Conservation (phyloP, 192 early-diverging fungal species). For the Dimargaris verticillata region DNA sequence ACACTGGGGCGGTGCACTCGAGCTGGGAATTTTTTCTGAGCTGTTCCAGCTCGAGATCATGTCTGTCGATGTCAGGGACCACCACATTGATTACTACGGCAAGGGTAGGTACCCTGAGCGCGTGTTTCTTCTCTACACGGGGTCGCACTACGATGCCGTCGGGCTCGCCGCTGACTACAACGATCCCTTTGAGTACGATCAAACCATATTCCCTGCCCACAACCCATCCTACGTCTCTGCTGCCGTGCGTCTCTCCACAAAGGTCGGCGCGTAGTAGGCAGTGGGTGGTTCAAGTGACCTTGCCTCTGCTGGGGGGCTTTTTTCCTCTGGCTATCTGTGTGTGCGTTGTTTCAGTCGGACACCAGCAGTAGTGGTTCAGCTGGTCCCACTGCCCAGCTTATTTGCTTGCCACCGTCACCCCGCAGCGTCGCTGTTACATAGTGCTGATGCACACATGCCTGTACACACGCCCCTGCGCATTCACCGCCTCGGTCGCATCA, state of each 20-base stretch:
- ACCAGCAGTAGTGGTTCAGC: too few species aligned
- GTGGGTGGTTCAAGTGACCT: too few species aligned
- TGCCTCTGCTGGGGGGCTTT: too few species aligned
- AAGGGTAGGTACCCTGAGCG: conserved; percentile 25
- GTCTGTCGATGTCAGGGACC: conserved; percentile 36
- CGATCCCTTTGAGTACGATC: conserved; percentile 36
- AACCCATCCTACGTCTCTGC: neutral
- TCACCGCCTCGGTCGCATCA: too few species aligned
- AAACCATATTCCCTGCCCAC: conserved; percentile 31
- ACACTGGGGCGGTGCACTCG: conserved; percentile 47
- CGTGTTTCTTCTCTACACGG: conserved; percentile 35
- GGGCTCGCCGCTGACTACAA: conserved; percentile 22
- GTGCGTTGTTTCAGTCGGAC: too few species aligned
- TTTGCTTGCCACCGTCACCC: too few species aligned
- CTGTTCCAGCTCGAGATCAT: conserved; percentile 37
- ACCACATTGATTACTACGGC: conserved; percentile 44
- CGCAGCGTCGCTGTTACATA: too few species aligned
- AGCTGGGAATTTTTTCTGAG: conserved; percentile 35
- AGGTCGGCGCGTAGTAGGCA: too few species aligned
- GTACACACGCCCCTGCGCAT: too few species aligned
- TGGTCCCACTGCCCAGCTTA: too few species aligned
- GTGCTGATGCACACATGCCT: too few species aligned
- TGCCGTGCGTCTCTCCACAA: neutral
- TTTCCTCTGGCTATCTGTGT: too few species aligned
- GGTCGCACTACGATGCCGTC: conserved; percentile 57